Evolutionary conservation across 176 grass and related monocot species (phyloP).

Genomic region (Canna indica): DNA sequence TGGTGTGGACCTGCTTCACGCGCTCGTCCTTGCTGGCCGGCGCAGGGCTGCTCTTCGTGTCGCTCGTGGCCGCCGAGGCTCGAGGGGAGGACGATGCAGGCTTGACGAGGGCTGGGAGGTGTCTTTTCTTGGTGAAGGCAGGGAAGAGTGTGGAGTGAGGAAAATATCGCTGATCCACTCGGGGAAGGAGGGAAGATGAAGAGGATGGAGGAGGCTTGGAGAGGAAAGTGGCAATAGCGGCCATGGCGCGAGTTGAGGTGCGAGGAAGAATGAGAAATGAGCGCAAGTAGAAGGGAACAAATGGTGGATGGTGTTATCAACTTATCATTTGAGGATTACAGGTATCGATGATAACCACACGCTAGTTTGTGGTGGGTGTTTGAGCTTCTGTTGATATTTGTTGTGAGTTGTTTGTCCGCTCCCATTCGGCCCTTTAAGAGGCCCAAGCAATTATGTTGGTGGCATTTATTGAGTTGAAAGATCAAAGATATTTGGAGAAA

Average conservation of each 20-base stretch:
- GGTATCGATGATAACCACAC: not conserved
- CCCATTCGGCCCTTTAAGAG: not conserved
- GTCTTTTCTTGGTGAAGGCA: constrained; percentile 7
- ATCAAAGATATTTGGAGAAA: not conserved
- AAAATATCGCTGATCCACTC: not conserved
- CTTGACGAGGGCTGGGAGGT: not conserved
- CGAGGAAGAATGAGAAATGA: not conserved
- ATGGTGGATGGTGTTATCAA: not conserved
- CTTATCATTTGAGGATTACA: not conserved
- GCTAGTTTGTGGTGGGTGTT: constrained; percentile 24
- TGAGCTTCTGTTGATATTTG: constrained; percentile 21
- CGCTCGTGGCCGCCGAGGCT: constrained; percentile 2
- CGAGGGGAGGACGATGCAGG: constrained; percentile 3
- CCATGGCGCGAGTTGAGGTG: constrained; percentile 24
- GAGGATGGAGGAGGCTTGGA: constrained; percentile 19
- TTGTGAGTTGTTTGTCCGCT: not conserved
- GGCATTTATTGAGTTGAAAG: not conserved
- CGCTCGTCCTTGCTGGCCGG: constrained; percentile 20
- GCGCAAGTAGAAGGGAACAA: not conserved
- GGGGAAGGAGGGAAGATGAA: constrained; percentile 1
- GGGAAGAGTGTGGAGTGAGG: not conserved
- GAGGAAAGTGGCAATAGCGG: constrained; percentile 47
- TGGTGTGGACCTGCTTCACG: constrained; percentile 51
- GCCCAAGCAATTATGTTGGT: not conserved
- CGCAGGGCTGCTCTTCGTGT: constrained; percentile 25